Conservation (phyloP, 2,329 filamentous ascomycete genomes). For the Pseudocercospora fuligena region DNA sequence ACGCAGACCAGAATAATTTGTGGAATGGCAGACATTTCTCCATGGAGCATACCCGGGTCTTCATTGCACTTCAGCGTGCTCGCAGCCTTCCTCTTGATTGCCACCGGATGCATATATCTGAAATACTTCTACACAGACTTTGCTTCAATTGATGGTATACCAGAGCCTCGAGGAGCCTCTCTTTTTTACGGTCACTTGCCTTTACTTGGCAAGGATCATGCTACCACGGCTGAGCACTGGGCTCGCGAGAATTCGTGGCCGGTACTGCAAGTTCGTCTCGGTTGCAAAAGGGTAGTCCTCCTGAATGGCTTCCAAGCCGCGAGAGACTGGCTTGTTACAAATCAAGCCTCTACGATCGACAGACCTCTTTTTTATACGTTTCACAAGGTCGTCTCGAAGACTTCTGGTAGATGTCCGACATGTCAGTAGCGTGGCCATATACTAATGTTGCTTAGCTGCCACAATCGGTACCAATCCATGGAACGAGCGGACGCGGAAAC, state of each 20-base stretch:
- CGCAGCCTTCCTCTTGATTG: neutral
- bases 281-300: conserved; percentile 1
- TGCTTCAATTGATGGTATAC: neutral
- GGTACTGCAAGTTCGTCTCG: conserved; percentile 8
- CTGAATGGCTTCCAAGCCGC: conserved; percentile 7
- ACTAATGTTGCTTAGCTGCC: neutral
- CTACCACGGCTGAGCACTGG: conserved; percentile 4
- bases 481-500: conserved; percentile 12
- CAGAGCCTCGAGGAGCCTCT: neutral
- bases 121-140: conserved; percentile 5
- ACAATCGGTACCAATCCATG: conserved; percentile 14
- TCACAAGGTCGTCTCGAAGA: conserved; percentile 10
- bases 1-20: too few species aligned
- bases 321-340: conserved; percentile 13
- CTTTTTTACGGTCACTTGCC: conserved; percentile 11
- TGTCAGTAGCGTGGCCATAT: too few species aligned
- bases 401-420: neutral
- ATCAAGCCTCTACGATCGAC: conserved; percentile 11
- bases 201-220: conserved; percentile 11
- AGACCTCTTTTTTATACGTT: conserved; percentile 11
- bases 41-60: too few species aligned
- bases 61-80: neutral
- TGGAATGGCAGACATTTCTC: neutral
- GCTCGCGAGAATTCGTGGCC: conserved; percentile 3
- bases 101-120: neutral